Conservation (phyloP, 2,329 filamentous ascomycete genomes). For the Xylaria sp. region DNA sequence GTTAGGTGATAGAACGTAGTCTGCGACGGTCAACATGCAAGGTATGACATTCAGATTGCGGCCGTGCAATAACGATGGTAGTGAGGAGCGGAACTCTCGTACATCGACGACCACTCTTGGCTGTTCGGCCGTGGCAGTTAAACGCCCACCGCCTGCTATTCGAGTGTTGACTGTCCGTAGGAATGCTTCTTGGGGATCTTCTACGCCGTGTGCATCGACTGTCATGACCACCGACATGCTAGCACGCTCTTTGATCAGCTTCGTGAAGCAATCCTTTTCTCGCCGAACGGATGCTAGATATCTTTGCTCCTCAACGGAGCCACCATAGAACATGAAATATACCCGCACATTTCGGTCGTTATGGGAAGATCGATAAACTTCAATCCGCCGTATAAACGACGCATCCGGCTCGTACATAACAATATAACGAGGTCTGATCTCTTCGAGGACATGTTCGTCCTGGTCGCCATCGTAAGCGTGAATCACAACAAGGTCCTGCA, state of each 20-base stretch:
- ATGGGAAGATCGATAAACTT: slow-evolving; percentile 96
- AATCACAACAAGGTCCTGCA: slow-evolving; percentile 86
- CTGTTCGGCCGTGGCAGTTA: slow-evolving; percentile 84
- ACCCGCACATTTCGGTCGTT: slow-evolving; percentile 88
- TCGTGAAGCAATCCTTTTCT: slow-evolving; percentile 96
- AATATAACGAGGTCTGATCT: slow-evolving; percentile 91
- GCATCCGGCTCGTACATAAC: slow-evolving; percentile 99
- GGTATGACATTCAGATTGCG: slow-evolving; percentile 89
- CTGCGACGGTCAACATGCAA: slow-evolving; percentile 94
- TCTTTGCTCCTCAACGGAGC: slow-evolving; percentile 93
- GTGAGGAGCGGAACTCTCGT: slow-evolving; percentile 91
- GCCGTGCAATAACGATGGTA: slow-evolving; percentile 91
- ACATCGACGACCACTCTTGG: slow-evolving; percentile 95
- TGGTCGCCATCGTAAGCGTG: slow-evolving; percentile 96
- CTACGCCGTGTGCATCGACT: slow-evolving; percentile 72
- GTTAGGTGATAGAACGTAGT: slow-evolving; percentile 91
- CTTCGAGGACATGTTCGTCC: slow-evolving; percentile 96
- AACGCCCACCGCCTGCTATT: slow-evolving; percentile 90
- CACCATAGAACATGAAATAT: slow-evolving; percentile 96
- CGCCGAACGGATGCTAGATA: slow-evolving; percentile 90
- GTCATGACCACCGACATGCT: slow-evolving; percentile 91
- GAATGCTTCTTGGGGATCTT: slow-evolving; percentile 91
- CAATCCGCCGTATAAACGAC: slow-evolving; percentile 91
- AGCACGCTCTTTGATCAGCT: slow-evolving; percentile 91
- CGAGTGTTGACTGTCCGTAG: slow-evolving; percentile 95